phyloP scores from a whole-genome alignment of 2,329 filamentous ascomycete genomes.

The Colletotrichum cereale region DNA sequence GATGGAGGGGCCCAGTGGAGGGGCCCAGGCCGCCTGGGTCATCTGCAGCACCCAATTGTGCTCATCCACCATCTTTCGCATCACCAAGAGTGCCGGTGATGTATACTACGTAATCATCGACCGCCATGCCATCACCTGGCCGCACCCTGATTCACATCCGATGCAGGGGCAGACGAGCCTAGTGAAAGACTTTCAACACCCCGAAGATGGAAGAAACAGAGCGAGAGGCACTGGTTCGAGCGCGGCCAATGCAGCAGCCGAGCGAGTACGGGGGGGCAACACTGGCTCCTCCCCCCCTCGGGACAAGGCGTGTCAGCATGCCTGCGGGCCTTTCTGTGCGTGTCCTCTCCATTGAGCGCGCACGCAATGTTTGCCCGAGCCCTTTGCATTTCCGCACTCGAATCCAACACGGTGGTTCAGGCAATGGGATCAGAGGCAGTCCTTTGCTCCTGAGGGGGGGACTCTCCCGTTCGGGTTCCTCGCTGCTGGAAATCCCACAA shows the following conservation, averaged over 20 bases:
- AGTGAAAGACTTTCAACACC: neutral
- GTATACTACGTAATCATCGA: slow-evolving; percentile 2
- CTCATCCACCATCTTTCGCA: neutral
- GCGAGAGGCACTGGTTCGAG: slow-evolving; percentile 13
- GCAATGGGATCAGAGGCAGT: slow-evolving; percentile 22
- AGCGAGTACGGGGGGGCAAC: slow-evolving; percentile 2
- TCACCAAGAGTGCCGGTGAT: neutral
- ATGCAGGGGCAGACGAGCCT: neutral
- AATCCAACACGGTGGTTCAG: slow-evolving; percentile 27
- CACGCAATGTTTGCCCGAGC: neutral
- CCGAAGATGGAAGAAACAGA: neutral
- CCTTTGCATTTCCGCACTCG: slow-evolving; percentile 1
- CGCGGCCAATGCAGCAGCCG: neutral
- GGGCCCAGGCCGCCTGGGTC: neutral
- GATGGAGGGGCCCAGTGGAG: no score
- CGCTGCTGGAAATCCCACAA: slow-evolving; percentile 1
- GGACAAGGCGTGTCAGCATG: slow-evolving; percentile 12
- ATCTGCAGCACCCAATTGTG: slow-evolving; percentile 1
- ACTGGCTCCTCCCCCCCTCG: neutral
- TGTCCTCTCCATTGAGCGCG: neutral
- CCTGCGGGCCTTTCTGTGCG: neutral
- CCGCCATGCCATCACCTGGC: neutral
- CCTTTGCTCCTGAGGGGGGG: slow-evolving; percentile 16
- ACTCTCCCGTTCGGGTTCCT: slow-evolving; percentile 22
- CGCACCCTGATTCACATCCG: slow-evolving; percentile 3